Conservation (phyloP, 1,284 basidiomycete species). For the Bondarzewia mesenterica region DNA sequence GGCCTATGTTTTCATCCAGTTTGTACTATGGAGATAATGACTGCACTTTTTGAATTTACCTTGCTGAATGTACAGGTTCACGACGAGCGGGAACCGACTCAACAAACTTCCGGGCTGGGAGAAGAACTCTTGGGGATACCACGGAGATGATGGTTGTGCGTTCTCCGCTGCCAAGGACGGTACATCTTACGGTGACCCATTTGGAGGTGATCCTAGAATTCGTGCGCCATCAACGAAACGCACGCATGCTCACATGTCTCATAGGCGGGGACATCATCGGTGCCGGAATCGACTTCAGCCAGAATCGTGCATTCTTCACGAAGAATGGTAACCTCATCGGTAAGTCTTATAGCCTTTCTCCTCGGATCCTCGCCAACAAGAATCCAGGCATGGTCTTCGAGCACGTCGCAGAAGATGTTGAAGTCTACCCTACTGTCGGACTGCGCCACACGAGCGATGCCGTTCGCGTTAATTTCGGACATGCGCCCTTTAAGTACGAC, state of each 20-base stretch:
- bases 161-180: constrained; percentile 73
- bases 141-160: constrained; percentile 83
- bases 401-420: constrained; percentile 54
- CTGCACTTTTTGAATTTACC: constrained; percentile 3
- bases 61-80: constrained; percentile 29
- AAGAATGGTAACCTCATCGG: constrained; percentile 80
- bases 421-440: constrained; percentile 81
- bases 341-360: constrained; percentile 23
- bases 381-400: constrained; percentile 59
- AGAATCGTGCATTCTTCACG: constrained; percentile 78
- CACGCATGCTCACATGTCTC: neutral
- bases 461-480: constrained; percentile 80
- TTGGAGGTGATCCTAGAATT: constrained; percentile 45
- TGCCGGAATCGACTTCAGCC: constrained; percentile 84
- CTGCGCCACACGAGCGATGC: constrained; percentile 70
- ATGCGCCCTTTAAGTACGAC: constrained; percentile 79
- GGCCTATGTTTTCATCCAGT: neutral
- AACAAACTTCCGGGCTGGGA: constrained; percentile 87
- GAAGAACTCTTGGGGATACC: constrained; percentile 85
- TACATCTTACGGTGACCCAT: constrained; percentile 66
- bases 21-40: neutral
- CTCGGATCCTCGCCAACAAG: neutral
- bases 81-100: constrained; percentile 45
- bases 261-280: constrained; percentile 80
- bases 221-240: neutral